Evolutionary conservation across 495 filamentous ascomycete species (phyloP), one percentile per base, ranked within the genome.

Genomic region (Podospora bellae-mahoneyi): DNA sequence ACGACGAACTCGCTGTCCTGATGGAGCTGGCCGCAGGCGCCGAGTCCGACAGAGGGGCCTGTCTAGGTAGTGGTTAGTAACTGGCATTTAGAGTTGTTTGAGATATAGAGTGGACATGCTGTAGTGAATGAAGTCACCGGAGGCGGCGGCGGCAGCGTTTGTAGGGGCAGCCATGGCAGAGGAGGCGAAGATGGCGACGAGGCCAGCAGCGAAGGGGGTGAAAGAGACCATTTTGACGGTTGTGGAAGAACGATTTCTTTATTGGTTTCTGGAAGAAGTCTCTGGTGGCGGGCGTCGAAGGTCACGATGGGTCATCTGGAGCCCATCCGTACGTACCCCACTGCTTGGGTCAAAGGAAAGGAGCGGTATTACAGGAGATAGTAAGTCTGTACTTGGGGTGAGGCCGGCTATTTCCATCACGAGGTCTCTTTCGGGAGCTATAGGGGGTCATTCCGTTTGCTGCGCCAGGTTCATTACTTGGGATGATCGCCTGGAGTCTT

Each of bases 11-110:
- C 61, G 32, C 15, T 63, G 61, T 48, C 61, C 6, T 6, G 16
- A 68, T 69, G 64, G 19, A 26, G 15, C n/a, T 32, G n/a, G 19
- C 66, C 61, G 30, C 61, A 63, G 27, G 61, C 61, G 34, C 61
- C 61, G 61, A 63, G 30, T n/a, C 61, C 61, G 32, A 26, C 61
- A 15, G 23, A 28, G n/a, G 59, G 27, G 5, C 39, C 39, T 48
- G 39, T 32, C 4, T 5, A 32, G 7, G 30, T 4, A 6, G 30
- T 2, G 39, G 5, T 18, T 48, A 10, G 39, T 48, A 23, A 23
- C 23, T 48, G 13, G 39, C 15, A 48, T 48, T 10, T 6, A 48
- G 15, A 48, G 7, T 48, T 10, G 15, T 48, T 5, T 9, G 13
- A 48, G 5, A 16, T 13, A 0, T 48, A 13, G 39, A 13, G 13